Percentiles rank a stretch among this genome's conserved stretches.
phyloP scores from a whole-genome alignment of 805 yeast species.

The Yarrowia bubula region DNA sequence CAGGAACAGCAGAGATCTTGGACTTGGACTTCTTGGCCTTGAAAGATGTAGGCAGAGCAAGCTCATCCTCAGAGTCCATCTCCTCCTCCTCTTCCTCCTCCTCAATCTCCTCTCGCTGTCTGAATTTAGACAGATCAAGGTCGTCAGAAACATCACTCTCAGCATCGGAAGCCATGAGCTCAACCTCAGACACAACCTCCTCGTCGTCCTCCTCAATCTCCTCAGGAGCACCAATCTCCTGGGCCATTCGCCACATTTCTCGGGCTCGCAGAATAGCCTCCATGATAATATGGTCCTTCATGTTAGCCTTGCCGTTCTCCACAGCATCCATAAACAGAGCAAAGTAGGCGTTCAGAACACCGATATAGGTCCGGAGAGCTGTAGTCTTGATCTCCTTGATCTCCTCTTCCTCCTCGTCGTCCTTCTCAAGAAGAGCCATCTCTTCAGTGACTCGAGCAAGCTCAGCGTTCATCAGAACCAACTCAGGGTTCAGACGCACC shows the following conservation, averaged over 20 bases:
- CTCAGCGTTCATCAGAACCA: conserved; percentile 71
- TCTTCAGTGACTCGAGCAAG: conserved; percentile 43
- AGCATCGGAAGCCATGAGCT: conserved; percentile 31
- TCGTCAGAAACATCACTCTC: conserved; percentile 31
- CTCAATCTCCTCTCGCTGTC: conserved; percentile 4
- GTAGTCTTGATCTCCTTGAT: conserved; percentile 49
- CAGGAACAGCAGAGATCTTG: conserved; percentile 40
- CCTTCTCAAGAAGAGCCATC: conserved; percentile 31
- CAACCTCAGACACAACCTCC: conserved; percentile 31
- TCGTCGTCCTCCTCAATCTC: conserved; percentile 30
- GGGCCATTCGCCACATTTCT: conserved; percentile 88
- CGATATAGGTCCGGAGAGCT: conserved; percentile 77
- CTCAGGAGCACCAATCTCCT: conserved; percentile 45
- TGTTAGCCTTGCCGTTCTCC: conserved; percentile 52
- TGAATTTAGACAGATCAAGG: conserved; percentile 21
- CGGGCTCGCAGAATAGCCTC: conserved; percentile 75
- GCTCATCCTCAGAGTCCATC: conserved; percentile 45
- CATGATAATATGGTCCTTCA: conserved; percentile 91
- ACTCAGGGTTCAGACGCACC: conserved; percentile 74
- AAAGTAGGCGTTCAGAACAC: conserved; percentile 74
- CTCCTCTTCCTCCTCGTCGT: conserved; percentile 26
- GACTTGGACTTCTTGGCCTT: conserved; percentile 38
- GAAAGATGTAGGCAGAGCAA: conserved; percentile 50
- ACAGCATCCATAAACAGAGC: conserved; percentile 65
- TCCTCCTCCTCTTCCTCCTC: conserved; percentile 22